These are phyloP conservation scores for Cryptococcus amylolentus DNA, from an alignment of 1,284 basidiomycete species.

Conservation along the genomic window DNA sequence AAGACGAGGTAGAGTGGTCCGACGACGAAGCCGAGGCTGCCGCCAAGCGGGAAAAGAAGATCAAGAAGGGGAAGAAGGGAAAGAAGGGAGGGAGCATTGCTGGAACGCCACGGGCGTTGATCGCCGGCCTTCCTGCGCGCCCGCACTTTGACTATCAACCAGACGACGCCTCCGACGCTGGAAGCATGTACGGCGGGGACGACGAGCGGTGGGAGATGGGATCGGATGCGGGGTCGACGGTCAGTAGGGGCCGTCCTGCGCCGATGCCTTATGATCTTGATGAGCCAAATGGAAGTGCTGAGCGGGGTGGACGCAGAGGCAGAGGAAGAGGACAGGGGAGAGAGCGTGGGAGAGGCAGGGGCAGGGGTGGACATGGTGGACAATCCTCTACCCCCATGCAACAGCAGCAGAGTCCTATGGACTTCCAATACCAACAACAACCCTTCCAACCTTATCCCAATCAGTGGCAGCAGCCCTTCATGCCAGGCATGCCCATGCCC, in stretches of 20 bases:
- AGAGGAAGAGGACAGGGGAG: slow-evolving; percentile 23
- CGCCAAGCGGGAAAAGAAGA: slow-evolving; percentile 49
- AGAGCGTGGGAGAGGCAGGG: slow-evolving; percentile 27
- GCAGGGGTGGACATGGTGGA: slow-evolving; percentile 12
- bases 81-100: slow-evolving; percentile 4
- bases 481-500: background rate
- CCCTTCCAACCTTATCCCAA: background rate
- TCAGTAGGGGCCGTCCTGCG: slow-evolving; percentile 20
- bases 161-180: slow-evolving; percentile 19
- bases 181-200: slow-evolving; percentile 28
- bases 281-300: slow-evolving; percentile 6
- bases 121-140: slow-evolving; percentile 21
- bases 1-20: slow-evolving; percentile 56
- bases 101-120: slow-evolving; percentile 1
- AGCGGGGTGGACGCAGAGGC: slow-evolving; percentile 18
- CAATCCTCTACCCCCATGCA: background rate
- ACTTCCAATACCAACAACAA: background rate
- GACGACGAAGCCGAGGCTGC: slow-evolving; percentile 57
- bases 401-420: background rate
- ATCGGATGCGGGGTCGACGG: slow-evolving; percentile 22
- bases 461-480: background rate
- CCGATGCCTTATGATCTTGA: slow-evolving; percentile 31
- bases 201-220: slow-evolving; percentile 14
- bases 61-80: slow-evolving; percentile 6
- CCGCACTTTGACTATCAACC: slow-evolving; percentile 44